A percentile compares a stretch with the other conserved stretches of the same genome.
These are phyloP conservation scores for Trichoderma oligosporum DNA, from an alignment of 2,329 filamentous ascomycete genomes.

Conservation along the genomic window DNA sequence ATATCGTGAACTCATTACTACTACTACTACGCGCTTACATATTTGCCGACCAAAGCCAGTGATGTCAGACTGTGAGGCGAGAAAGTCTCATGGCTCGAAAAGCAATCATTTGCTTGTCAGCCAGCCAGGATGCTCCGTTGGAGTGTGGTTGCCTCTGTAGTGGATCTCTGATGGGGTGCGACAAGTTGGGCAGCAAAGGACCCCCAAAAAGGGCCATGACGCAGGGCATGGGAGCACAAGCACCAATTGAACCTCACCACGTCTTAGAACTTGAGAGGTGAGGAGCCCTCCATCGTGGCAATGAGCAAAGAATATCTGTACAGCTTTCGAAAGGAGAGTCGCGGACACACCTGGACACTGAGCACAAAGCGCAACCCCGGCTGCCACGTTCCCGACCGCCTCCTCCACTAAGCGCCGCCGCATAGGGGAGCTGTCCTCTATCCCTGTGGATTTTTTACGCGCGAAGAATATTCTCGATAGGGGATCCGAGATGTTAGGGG, in stretches of 20 bases:
- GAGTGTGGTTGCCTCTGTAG: not conserved
- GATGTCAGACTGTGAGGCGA: not conserved
- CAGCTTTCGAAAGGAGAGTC: not conserved
- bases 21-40: constrained; percentile 9
- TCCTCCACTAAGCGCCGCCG: constrained; percentile 7
- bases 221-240: constrained; percentile 3
- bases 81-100: not conserved
- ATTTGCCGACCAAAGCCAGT: constrained; percentile 3
- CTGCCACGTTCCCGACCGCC: constrained; percentile 15
- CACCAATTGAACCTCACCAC: constrained; percentile 27
- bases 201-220: constrained; percentile 19
- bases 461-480: not conserved
- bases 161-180: constrained; percentile 13
- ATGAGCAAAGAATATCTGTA: not conserved
- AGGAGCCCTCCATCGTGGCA: constrained; percentile 11
- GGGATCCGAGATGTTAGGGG: constrained; percentile 4
- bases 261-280: constrained; percentile 17
- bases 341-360: constrained; percentile 9
- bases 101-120: not conserved
- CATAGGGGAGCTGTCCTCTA: not conserved
- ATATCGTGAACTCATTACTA: not conserved
- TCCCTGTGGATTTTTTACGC: constrained; percentile 1
- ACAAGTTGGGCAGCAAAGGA: constrained; percentile 28
- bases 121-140: constrained; percentile 11
- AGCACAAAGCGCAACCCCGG: not conserved